A percentile compares a stretch with the other conserved stretches of the same genome.
phyloP scores from a whole-genome alignment of 2,329 filamentous ascomycete species.

The Paracoccidioides lutzii region DNA sequence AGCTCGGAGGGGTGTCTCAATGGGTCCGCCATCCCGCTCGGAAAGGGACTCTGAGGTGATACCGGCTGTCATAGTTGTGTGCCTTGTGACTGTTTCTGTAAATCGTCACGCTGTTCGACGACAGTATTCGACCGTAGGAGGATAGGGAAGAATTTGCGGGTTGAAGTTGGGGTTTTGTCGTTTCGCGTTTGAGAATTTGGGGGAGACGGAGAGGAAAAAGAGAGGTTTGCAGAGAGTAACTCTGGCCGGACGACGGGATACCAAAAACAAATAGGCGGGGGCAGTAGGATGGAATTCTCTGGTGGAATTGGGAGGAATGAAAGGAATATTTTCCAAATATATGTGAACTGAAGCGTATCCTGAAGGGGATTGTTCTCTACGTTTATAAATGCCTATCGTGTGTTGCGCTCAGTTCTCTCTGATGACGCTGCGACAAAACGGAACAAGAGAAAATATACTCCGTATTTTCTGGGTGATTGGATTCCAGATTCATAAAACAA shows the following conservation, averaged over 20 bases:
- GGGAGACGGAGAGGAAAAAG: background rate
- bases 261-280: too few species aligned
- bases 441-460: background rate
- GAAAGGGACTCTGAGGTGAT: constrained; percentile 11
- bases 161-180: too few species aligned
- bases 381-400: background rate
- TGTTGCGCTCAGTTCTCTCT: background rate
- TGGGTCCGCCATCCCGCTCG: constrained; percentile 38
- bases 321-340: background rate
- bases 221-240: background rate
- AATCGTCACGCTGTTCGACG: background rate
- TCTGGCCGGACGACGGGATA: too few species aligned
- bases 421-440: background rate
- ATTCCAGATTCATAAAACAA: background rate
- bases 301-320: background rate
- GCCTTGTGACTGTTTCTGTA: background rate
- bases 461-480: background rate
- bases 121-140: background rate
- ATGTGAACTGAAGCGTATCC: background rate
- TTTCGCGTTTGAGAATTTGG: background rate
- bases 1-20: constrained; percentile 61
- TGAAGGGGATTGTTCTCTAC: too few species aligned
- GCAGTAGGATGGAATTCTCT: background rate
- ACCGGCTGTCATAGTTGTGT: constrained; percentile 14
- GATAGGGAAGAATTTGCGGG: background rate